These are phyloP conservation scores for Apiospora hydei DNA, from an alignment of 2,329 filamentous ascomycete species.

Conservation along the genomic window DNA sequence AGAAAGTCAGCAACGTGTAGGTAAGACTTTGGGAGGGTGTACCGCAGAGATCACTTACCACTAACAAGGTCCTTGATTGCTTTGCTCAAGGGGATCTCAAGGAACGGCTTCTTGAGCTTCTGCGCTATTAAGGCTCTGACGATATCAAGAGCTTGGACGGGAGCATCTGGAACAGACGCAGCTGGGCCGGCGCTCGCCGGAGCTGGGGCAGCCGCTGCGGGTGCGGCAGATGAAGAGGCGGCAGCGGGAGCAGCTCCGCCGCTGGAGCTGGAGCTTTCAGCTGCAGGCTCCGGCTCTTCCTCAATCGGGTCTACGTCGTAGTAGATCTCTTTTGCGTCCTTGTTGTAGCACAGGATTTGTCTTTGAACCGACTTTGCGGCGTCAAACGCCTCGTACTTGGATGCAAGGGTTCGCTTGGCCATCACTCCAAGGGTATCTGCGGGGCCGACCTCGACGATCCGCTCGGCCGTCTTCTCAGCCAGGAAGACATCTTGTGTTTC, in stretches of 20 bases:
- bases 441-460: conserved; percentile 96
- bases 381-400: conserved; percentile 98
- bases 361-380: conserved; percentile 95
- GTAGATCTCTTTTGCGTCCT: conserved; percentile 99
- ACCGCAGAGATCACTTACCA: conserved; percentile 65
- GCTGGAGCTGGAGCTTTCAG: conserved; percentile 47
- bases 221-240: conserved; percentile 57
- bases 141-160: conserved; percentile 88
- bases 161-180: conserved; percentile 83
- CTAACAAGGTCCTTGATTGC: conserved; percentile 98
- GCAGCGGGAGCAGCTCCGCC: conserved; percentile 47
- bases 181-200: conserved; percentile 80
- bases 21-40: background rate
- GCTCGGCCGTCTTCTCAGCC: conserved; percentile 92
- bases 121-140: conserved; percentile 90
- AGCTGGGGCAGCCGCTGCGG: conserved; percentile 56
- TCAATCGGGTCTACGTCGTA: conserved; percentile 96
- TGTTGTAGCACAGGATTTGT: conserved; percentile 99
- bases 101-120: conserved; percentile 93
- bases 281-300: conserved; percentile 77
- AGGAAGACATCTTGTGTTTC: conserved; percentile 99
- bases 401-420: conserved; percentile 93
- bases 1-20: background rate
- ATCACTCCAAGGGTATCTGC: conserved; percentile 97
- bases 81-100: conserved; percentile 91